Evolutionary conservation across 129 eudicot species (phyloP), one percentile per base, ranked within the genome.

Genomic region (Ambrosia artemisiifolia): DNA sequence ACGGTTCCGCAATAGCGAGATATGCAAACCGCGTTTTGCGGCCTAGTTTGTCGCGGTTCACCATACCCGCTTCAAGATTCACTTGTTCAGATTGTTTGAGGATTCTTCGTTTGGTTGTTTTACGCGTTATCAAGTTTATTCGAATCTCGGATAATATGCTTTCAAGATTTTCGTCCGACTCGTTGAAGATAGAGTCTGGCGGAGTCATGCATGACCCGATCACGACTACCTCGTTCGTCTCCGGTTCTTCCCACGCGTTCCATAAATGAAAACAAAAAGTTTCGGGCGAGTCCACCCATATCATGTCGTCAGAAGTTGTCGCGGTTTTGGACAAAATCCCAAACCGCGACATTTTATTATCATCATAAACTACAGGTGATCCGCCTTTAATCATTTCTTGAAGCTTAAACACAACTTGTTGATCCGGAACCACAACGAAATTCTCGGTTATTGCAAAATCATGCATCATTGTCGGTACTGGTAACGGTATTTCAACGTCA

Each of bases 191-290:
- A 5, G 90, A 85, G 60, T 85, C 90, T 1, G 87, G 81, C 30
- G 90, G 90, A 13, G 85, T 85, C 90, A 85, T 85, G 74, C 87
- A 85, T 43, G 90, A 85, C 24, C 90, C 90, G 20, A 85, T 85
- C 32, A 85, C 90, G 4, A 82, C 90, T 3, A 82, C 78, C 47
- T 83, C 87, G 7, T 85, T 70, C 14, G 75, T 48, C 44, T 80
- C 85, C 0, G 75, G 68, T 17, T 85, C 90, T 60, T 85, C 90
- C 90, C 90, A 85, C 4, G 90, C 90, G 67, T 85, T 85, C 90
- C 90, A 85, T 6, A 85, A 42, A 17, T 85, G 90, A 53, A 85
- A 85, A 36, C 90, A 85, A 30, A 85, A 85, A 0, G 84, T 78
- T 32, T 85, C 87, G 7, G 87, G 87, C n/a, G 75, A 80, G 14